A percentile compares a stretch with the other conserved stretches of the same genome.
These are phyloP conservation scores for Leptodontidium sp. DNA, from an alignment of 2,329 filamentous ascomycete genomes.

Conservation along the genomic window DNA sequence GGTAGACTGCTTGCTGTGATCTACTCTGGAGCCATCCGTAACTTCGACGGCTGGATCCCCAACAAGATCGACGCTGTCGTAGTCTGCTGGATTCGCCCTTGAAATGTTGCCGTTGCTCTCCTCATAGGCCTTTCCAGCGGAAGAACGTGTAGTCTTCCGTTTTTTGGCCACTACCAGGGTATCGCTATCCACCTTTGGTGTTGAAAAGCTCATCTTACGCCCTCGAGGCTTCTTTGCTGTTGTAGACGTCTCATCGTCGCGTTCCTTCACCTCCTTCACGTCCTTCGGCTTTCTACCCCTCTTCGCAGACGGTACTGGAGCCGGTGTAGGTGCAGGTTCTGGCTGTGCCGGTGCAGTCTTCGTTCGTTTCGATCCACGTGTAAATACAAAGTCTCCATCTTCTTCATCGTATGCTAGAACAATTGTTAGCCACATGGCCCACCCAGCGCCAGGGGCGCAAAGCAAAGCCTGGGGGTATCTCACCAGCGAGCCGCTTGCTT, in stretches of 20 bases:
- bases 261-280: slow-evolving; percentile 50
- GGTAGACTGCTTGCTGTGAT: slow-evolving; percentile 47
- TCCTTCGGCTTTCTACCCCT: slow-evolving; percentile 47
- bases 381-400: slow-evolving; percentile 80
- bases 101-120: slow-evolving; percentile 34
- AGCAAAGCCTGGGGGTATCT: slow-evolving; percentile 45
- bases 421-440: slow-evolving; percentile 17
- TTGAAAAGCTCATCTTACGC: slow-evolving; percentile 47
- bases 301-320: slow-evolving; percentile 46
- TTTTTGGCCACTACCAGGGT: slow-evolving; percentile 52
- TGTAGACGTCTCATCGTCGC: slow-evolving; percentile 45
- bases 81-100: slow-evolving; percentile 37
- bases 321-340: slow-evolving; percentile 52
- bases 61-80: slow-evolving; percentile 43
- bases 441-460: slow-evolving; percentile 20
- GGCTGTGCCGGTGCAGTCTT: slow-evolving; percentile 62
- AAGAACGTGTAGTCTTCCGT: slow-evolving; percentile 55
- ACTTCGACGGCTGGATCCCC: slow-evolving; percentile 29
- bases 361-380: slow-evolving; percentile 70
- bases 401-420: slow-evolving; percentile 70
- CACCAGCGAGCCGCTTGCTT: slow-evolving; percentile 72
- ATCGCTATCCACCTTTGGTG: slow-evolving; percentile 44
- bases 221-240: slow-evolving; percentile 52
- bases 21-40: slow-evolving; percentile 27
- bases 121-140: slow-evolving; percentile 49